Percentiles rank a stretch among this genome's conserved stretches.
Evolutionary conservation across 2,329 filamentous ascomycete genomes (phyloP).

Genomic region (Alternaria sp.): DNA sequence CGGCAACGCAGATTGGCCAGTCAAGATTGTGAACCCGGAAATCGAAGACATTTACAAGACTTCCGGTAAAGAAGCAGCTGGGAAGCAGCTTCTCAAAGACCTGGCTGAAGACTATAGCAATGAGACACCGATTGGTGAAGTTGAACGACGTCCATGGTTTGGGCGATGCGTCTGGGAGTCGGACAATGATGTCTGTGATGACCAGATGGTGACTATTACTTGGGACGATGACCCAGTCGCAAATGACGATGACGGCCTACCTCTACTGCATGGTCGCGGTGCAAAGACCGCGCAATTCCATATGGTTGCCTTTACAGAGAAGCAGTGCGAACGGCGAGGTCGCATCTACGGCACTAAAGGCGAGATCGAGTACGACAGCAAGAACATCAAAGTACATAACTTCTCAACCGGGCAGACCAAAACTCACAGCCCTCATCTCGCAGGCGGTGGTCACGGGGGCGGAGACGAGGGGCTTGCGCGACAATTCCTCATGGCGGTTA

Average conservation of each 20-base stretch:
- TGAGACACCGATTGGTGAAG: conserved; percentile 58
- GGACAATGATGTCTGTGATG: conserved; percentile 93
- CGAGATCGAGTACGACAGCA: conserved; percentile 85
- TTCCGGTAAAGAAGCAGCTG: conserved; percentile 57
- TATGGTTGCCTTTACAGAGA: conserved; percentile 90
- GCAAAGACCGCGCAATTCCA: conserved; percentile 90
- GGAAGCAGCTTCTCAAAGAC: conserved; percentile 55
- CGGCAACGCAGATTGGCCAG: conserved; percentile 78
- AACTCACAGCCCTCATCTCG: conserved; percentile 66
- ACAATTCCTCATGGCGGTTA: conserved; percentile 83
- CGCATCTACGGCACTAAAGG: conserved; percentile 85
- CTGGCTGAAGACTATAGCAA: conserved; percentile 64
- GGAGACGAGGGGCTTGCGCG: conserved; percentile 80
- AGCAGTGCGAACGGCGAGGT: conserved; percentile 84
- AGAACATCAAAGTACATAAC: conserved; percentile 75
- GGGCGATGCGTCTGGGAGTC: conserved; percentile 94
- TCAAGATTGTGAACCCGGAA: conserved; percentile 88
- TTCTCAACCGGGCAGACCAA: conserved; percentile 66
- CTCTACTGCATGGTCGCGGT: conserved; percentile 52
- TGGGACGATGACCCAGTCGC: conserved; percentile 75
- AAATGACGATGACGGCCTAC: conserved; percentile 20
- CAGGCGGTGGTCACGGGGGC: conserved; percentile 72
- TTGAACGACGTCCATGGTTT: conserved; percentile 70
- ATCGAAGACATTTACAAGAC: conserved; percentile 75
- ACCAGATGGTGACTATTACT: conserved; percentile 85